Percentiles rank a stretch among this genome's conserved stretches.
Conservation (phyloP, 768 basidiomycete species). For the Bullera alba region DNA sequence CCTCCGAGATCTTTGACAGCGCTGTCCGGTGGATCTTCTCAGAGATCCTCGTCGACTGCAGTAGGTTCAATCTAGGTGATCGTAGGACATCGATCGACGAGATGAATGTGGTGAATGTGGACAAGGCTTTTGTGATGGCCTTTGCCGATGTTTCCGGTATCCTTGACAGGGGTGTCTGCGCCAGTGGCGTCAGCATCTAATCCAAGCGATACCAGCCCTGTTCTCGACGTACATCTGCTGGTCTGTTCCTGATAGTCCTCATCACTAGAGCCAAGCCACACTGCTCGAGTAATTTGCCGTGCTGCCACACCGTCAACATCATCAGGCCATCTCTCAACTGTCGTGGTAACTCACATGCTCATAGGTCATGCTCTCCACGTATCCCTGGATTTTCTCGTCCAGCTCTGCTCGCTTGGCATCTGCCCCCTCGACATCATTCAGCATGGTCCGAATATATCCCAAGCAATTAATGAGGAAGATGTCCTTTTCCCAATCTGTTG, state of each 20-base stretch:
- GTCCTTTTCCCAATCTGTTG: slow-evolving; percentile 69
- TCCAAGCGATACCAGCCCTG: not conserved
- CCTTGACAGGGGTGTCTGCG: slow-evolving; percentile 67
- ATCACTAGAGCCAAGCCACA: slow-evolving; percentile 49
- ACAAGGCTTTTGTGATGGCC: slow-evolving; percentile 58
- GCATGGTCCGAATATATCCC: slow-evolving; percentile 59
- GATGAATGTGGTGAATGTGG: slow-evolving; percentile 72
- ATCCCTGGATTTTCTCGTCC: slow-evolving; percentile 56
- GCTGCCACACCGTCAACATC: slow-evolving; percentile 32
- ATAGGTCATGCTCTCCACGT: slow-evolving; percentile 61
- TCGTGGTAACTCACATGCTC: slow-evolving; percentile 86
- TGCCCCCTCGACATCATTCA: slow-evolving; percentile 41
- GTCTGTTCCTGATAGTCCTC: slow-evolving; percentile 43
- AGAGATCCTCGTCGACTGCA: slow-evolving; percentile 63
- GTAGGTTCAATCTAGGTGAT: slow-evolving; percentile 67
- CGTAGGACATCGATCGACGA: slow-evolving; percentile 67
- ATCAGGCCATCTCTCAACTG: not conserved
- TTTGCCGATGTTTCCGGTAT: slow-evolving; percentile 61
- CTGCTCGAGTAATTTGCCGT: slow-evolving; percentile 46
- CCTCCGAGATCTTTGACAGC: slow-evolving; percentile 58
- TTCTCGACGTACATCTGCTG: slow-evolving; percentile 39
- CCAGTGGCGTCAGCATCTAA: not conserved
- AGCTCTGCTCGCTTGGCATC: slow-evolving; percentile 52
- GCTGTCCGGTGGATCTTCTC: slow-evolving; percentile 68
- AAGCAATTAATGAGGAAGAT: slow-evolving; percentile 83